These are phyloP conservation scores for Haplosporangium sp. DNA, from an alignment of 371 early-diverging fungal genomes.

Conservation along the genomic window DNA sequence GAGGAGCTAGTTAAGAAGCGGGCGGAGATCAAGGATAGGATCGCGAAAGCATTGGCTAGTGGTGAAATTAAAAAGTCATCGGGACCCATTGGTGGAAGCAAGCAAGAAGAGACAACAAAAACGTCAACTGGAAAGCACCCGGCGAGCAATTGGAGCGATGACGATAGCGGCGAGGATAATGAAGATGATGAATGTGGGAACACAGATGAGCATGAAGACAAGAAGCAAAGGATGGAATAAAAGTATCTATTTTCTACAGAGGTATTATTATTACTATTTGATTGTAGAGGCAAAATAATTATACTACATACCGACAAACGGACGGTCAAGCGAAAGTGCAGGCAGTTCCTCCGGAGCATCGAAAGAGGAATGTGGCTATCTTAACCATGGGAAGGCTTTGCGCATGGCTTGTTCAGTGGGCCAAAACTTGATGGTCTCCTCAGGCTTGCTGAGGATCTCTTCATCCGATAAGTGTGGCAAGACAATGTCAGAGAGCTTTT, in stretches of 20 bases:
- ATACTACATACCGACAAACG: too few species aligned
- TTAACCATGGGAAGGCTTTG: slow-evolving; percentile 50
- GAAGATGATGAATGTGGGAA: slow-evolving; percentile 5
- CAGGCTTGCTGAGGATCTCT: slow-evolving; percentile 37
- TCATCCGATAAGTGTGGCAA: slow-evolving; percentile 48
- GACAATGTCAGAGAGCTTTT: slow-evolving; percentile 49
- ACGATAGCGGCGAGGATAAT: slow-evolving; percentile 5
- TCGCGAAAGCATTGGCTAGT: slow-evolving; percentile 21
- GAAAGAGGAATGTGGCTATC: slow-evolving; percentile 2
- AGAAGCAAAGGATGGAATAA: slow-evolving; percentile 16
- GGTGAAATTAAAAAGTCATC: slow-evolving; percentile 25
- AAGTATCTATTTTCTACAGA: slow-evolving; percentile 3
- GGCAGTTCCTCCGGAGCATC: too few species aligned
- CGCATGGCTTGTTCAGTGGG: slow-evolving; percentile 46
- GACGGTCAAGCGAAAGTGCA: too few species aligned
- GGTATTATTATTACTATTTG: neutral
- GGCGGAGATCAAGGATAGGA: slow-evolving; percentile 30
- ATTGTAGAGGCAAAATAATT: too few species aligned
- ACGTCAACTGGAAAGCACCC: slow-evolving; percentile 24
- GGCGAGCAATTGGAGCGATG: slow-evolving; percentile 48
- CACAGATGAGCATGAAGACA: neutral
- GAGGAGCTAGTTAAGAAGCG: slow-evolving; percentile 23
- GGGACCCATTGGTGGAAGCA: neutral
- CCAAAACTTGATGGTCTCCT: slow-evolving; percentile 48
- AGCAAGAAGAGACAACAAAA: neutral